Conservation (phyloP, 371 early-diverging fungal genomes). For the Polyrhizophydium stewartii region DNA sequence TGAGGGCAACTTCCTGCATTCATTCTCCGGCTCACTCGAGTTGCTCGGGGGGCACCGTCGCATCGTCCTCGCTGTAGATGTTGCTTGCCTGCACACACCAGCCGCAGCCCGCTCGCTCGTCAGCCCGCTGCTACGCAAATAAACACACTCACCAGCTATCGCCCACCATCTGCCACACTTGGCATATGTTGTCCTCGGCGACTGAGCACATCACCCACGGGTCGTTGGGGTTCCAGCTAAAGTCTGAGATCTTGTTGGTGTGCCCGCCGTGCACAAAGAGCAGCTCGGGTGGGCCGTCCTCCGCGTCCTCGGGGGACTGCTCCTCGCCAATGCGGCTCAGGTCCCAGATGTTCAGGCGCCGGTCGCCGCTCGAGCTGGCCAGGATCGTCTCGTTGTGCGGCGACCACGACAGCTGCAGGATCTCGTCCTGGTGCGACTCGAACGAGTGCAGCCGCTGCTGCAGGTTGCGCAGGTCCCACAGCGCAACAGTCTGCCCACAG, state of each 20-base stretch:
- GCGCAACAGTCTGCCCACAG: slow-evolving; percentile 67
- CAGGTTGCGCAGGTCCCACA: slow-evolving; percentile 97
- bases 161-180: slow-evolving; percentile 95
- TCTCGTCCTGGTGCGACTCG: slow-evolving; percentile 87
- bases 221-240: slow-evolving; percentile 95
- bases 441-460: slow-evolving; percentile 76
- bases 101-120: not conserved
- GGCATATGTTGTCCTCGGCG: slow-evolving; percentile 95
- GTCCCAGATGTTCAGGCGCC: slow-evolving; percentile 96
- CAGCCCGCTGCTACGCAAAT: not conserved
- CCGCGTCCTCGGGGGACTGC: slow-evolving; percentile 93
- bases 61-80: slow-evolving; percentile 9
- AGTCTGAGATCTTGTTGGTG: slow-evolving; percentile 93
- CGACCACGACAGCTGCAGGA: slow-evolving; percentile 93
- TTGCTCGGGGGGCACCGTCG: not conserved
- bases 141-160: not conserved
- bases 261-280: slow-evolving; percentile 99
- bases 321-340: slow-evolving; percentile 89
- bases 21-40: too few species aligned
- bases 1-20: too few species aligned
- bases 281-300: slow-evolving; percentile 98
- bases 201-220: slow-evolving; percentile 93
- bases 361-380: slow-evolving; percentile 88
- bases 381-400: slow-evolving; percentile 88
- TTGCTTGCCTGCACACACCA: slow-evolving; percentile 10